Conservation (phyloP, 2,329 filamentous ascomycete genomes). For the Cercospora sp. region DNA sequence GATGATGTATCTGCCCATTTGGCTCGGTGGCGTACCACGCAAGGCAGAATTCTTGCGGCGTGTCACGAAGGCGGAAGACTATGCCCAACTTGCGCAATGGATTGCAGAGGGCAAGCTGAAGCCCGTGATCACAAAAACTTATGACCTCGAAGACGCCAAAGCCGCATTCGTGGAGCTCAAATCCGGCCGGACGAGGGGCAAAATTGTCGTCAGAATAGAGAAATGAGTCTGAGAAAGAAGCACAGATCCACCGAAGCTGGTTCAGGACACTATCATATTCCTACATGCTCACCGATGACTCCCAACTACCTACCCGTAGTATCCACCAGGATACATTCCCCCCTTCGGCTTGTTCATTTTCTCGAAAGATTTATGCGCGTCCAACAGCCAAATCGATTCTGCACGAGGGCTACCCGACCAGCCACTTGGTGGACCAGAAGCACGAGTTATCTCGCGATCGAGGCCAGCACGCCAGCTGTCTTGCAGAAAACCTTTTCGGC, state of each 20-base stretch:
- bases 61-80: conserved; percentile 46
- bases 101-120: conserved; percentile 60
- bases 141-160: conserved; percentile 57
- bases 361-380: background rate
- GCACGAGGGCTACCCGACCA: background rate
- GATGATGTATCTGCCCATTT: conserved; percentile 51
- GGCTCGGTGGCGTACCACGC: conserved; percentile 46
- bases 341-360: background rate
- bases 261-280: background rate
- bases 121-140: conserved; percentile 57
- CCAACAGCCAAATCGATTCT: background rate
- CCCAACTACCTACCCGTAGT: background rate
- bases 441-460: background rate
- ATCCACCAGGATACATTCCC: background rate
- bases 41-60: conserved; percentile 34
- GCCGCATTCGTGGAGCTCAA: conserved; percentile 61
- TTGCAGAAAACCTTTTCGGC: background rate
- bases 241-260: background rate
- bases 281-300: background rate
- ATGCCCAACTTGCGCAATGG: conserved; percentile 55
- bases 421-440: background rate
- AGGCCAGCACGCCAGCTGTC: background rate
- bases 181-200: conserved; percentile 57
- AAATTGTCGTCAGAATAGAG: conserved; percentile 52
- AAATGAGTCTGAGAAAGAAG: background rate